Percentiles rank a stretch among this genome's conserved stretches.
phyloP scores from a whole-genome alignment of 2,329 filamentous ascomycete genomes.

The Alternaria viburni region DNA sequence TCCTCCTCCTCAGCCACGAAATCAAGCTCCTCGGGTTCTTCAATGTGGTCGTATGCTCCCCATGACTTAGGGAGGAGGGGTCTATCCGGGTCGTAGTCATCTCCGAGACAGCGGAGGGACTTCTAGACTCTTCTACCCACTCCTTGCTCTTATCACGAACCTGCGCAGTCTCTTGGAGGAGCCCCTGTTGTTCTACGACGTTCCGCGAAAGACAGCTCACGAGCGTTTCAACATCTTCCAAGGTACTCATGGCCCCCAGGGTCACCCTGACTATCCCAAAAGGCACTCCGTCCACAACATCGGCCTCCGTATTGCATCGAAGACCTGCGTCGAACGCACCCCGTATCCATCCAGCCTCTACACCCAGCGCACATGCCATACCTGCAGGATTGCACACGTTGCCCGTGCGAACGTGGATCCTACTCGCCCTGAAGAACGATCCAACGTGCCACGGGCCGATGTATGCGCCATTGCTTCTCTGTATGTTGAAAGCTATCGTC shows the following conservation, averaged over 20 bases:
- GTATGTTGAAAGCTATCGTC: slow-evolving; percentile 69
- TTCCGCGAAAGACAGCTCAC: background rate
- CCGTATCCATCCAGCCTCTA: slow-evolving; percentile 62
- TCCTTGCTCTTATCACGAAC: background rate
- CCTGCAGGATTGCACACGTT: slow-evolving; percentile 62
- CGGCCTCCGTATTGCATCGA: slow-evolving; percentile 61
- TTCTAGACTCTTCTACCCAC: background rate
- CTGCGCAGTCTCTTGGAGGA: background rate
- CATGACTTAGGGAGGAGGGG: background rate
- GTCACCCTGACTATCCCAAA: slow-evolving; percentile 68
- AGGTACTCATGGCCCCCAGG: slow-evolving; percentile 67
- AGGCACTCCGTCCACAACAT: slow-evolving; percentile 59
- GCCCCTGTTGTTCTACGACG: background rate
- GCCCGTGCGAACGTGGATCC: slow-evolving; percentile 68
- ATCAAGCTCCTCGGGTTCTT: background rate
- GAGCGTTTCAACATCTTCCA: slow-evolving; percentile 57
- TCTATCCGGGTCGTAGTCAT: background rate
- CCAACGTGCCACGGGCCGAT: slow-evolving; percentile 67
- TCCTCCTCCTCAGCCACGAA: background rate
- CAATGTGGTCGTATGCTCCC: background rate
- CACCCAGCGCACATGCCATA: slow-evolving; percentile 54
- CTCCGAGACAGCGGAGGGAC: background rate
- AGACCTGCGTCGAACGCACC: slow-evolving; percentile 63
- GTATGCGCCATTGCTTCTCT: slow-evolving; percentile 59
- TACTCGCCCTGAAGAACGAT: slow-evolving; percentile 59